Base-by-base conservation (phyloP, 495 filamentous ascomycete species). In the Neurospora sp. region DNA sequence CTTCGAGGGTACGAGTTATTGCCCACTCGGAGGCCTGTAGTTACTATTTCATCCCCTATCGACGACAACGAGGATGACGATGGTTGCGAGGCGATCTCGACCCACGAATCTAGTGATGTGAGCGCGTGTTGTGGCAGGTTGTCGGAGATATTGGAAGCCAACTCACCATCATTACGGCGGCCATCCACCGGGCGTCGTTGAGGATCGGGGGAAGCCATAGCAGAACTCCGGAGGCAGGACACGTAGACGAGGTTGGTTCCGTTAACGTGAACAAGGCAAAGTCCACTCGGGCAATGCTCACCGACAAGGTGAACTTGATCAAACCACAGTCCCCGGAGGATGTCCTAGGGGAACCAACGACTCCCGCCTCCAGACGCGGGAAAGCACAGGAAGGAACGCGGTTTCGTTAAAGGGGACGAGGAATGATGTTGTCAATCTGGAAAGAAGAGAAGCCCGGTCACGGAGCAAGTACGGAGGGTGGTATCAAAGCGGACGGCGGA, bases 51-150 rank as follows among this genome's bases (percentile, higher is more conserved):
- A 71, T 97, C 94, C 73, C 87, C 91, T 70, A 91, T 90, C 23
- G 93, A 97, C 14, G 94, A 97, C n/a, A 96, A 84, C 16, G 96
- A 97, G 11, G 94, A 95, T 16, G 88, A 89, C 2, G 94, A 97
- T 27, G 95, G 93, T 73, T 96, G 93, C 3, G 96, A 98, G 66
- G 92, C 88, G 72, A 99, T 90, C 81, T 99, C 96, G 79, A 99
- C 90, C 96, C 96, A 99, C 2, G 95, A 98, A 83, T 98, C 96
- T 94, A 88, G 48, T 77, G 62, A 84, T 86, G 78, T 86, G 79
- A 77, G 72, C 69, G 74, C 70, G 44, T 75, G 75, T 31, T 72
- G n/a, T 46, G 41, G 35, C 39, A 59, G 41, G 54, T n/a, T 20
- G 20, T 39, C 18, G 5, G 4, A 44, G 20, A 18, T 31, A 62